Evolutionary conservation across 306 rosid species (phyloP).

Genomic region (Dryas alaskensis): DNA sequence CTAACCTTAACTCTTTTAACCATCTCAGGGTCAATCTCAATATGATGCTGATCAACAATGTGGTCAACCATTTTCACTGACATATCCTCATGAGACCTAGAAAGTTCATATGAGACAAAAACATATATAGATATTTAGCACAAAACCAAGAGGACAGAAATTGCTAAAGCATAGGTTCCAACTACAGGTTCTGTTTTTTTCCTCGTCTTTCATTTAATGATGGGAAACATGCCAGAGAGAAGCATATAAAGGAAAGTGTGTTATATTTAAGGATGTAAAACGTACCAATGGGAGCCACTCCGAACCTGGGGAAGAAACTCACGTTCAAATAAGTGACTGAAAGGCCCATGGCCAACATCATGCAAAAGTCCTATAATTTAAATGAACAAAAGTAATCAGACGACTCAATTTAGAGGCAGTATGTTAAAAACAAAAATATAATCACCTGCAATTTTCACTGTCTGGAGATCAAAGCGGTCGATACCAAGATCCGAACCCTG

Average conservation of each 20-base stretch:
- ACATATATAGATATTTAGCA: constrained; percentile 16
- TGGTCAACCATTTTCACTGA: constrained; percentile 79
- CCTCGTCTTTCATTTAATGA: constrained; percentile 6
- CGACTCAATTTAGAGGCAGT: constrained; percentile 4
- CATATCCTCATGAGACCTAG: constrained; percentile 91
- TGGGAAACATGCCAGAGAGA: background rate
- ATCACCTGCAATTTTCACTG: constrained; percentile 91
- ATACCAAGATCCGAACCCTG: constrained; percentile 88
- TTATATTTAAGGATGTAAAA: background rate
- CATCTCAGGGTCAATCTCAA: constrained; percentile 71
- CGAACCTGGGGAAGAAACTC: constrained; percentile 73
- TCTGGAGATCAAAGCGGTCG: constrained; percentile 72
- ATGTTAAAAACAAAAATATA: constrained; percentile 6
- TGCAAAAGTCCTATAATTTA: constrained; percentile 75
- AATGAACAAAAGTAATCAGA: constrained; percentile 10
- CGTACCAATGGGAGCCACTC: constrained; percentile 61
- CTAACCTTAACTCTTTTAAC: constrained; percentile 67
- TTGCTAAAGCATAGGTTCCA: background rate
- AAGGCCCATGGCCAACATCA: constrained; percentile 97
- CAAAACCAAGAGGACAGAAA: constrained; percentile 13
- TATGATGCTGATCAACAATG: constrained; percentile 72
- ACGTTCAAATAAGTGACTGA: constrained; percentile 93
- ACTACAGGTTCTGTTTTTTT: background rate
- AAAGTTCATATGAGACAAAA: background rate
- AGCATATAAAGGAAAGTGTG: background rate